These are phyloP conservation scores for Triticum aestivum DNA, from an alignment of 176 grass and related monocot genomes.

Conservation along the genomic window DNA sequence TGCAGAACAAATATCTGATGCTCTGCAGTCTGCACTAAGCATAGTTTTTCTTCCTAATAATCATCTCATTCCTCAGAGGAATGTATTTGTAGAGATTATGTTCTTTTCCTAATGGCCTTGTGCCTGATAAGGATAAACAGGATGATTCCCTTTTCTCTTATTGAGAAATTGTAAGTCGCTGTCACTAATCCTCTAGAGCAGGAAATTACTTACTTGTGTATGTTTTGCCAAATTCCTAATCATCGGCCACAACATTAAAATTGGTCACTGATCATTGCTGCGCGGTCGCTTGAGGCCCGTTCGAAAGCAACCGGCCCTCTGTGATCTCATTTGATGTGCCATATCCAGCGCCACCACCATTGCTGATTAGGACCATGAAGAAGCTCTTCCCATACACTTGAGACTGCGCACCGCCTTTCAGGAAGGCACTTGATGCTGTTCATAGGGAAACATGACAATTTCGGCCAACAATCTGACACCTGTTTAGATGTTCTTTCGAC, in stretches of 20 bases:
- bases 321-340: constrained; percentile 77
- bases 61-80: constrained; percentile 19
- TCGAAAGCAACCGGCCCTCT: constrained; percentile 65
- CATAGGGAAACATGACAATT: too few relatives aligned
- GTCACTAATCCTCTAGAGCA: constrained; percentile 47
- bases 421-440: too few relatives aligned
- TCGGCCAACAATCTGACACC: too few relatives aligned
- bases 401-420: constrained; percentile 61
- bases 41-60: constrained; percentile 13
- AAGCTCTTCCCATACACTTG: constrained; percentile 44
- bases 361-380: constrained; percentile 71
- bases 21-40: constrained; percentile 24
- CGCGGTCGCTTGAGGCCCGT: constrained; percentile 43
- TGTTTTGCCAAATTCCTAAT: constrained; percentile 66
- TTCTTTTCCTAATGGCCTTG: neutral
- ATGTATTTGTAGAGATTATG: constrained; percentile 26
- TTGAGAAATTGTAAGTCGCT: constrained; percentile 16
- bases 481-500: neutral
- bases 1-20: neutral
- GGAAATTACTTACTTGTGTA: constrained; percentile 76
- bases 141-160: neutral
- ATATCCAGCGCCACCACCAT: constrained; percentile 77
- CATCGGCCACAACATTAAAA: constrained; percentile 64
- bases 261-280: constrained; percentile 55
- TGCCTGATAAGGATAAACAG: neutral